Percentiles rank a stretch among this genome's conserved stretches.
Evolutionary conservation across 2,329 filamentous ascomycete species (phyloP).

Genomic region (Pseudogymnoascus sp.): DNA sequence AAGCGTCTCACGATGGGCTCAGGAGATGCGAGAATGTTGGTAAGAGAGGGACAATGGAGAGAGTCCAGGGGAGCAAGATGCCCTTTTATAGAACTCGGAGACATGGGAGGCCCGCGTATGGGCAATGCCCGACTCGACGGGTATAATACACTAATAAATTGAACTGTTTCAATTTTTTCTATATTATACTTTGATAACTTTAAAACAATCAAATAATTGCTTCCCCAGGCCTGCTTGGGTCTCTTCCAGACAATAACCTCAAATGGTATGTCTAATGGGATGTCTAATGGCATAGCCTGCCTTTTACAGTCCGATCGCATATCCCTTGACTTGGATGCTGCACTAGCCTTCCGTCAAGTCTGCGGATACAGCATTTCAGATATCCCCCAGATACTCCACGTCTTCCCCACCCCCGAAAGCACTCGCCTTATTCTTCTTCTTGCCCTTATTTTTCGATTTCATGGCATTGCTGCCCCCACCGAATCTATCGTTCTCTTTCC

Average conservation of each 20-base stretch:
- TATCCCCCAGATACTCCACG: constrained; percentile 1
- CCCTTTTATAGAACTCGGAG: background rate
- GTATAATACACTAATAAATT: no score
- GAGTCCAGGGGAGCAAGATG: background rate
- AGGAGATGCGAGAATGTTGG: background rate
- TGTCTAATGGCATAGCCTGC: background rate
- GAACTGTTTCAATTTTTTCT: background rate
- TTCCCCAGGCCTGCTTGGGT: background rate
- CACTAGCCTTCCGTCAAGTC: constrained; percentile 13
- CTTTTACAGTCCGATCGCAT: background rate
- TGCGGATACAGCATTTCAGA: background rate
- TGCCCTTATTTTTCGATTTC: constrained; percentile 10
- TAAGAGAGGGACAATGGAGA: background rate
- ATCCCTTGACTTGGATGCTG: constrained; percentile 7
- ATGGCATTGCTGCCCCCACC: constrained; percentile 12
- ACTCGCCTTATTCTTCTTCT: constrained; percentile 17
- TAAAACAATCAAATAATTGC: background rate
- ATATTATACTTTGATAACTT: background rate
- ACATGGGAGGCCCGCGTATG: background rate
- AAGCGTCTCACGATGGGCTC: background rate
- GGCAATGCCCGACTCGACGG: background rate
- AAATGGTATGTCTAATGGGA: background rate
- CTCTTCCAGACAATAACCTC: background rate
- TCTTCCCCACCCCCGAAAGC: constrained; percentile 10
- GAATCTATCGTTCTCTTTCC: background rate